Evolutionary conservation across 768 basidiomycete species (phyloP), one percentile per base, ranked within the genome.

Genomic region (Ramaria rubella): DNA sequence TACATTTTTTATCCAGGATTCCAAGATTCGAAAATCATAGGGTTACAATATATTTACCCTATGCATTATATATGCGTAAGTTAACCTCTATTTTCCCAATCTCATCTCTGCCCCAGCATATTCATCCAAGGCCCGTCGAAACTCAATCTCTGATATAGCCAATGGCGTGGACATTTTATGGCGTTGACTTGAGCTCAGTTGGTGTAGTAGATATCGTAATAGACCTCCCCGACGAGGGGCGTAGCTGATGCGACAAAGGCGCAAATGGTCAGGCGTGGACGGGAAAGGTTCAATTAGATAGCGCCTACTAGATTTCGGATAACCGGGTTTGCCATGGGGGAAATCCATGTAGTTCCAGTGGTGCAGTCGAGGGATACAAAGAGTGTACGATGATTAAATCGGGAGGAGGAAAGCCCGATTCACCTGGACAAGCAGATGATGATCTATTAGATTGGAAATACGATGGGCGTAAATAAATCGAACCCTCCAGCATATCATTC

Each of bases 261-360:
- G 40, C 29, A 45, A 19, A 26, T 30, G 5, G 50, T 44, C 11
- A 23, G 50, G 42, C 49, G 34, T 15, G 40, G 36, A 27, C 31
- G 33, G 43, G 31, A 36, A 44, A 19, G 17, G 43, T 56, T 29
- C n/a, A n/a, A 5, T 42, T 17, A 12, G 27, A 48, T 31, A 23
- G 45, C 11, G 70, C 86, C 70, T 65, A 90, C 90, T 83, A 77
- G 59, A 92, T 82, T 68, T 92, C 90, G 44, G 87, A 87, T 40
- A 92, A 70, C 55, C 84, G 75, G n/a, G 83, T 80, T 62, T 92
- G 90, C 89, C 90, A 92, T 15, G 90, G 90, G 17, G 90, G 90
- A 63, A 86, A 90, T 4, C 85, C 86, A 61, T 85, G 72, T 21
- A 90, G 72, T 66, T 90, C 87, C 50, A 85, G 68, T 1, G 86